Evolutionary conservation across 441 rosid genomes (phyloP), one percentile per base, ranked within the genome.

Genomic region (Bocquillonia castaneifolia): DNA sequence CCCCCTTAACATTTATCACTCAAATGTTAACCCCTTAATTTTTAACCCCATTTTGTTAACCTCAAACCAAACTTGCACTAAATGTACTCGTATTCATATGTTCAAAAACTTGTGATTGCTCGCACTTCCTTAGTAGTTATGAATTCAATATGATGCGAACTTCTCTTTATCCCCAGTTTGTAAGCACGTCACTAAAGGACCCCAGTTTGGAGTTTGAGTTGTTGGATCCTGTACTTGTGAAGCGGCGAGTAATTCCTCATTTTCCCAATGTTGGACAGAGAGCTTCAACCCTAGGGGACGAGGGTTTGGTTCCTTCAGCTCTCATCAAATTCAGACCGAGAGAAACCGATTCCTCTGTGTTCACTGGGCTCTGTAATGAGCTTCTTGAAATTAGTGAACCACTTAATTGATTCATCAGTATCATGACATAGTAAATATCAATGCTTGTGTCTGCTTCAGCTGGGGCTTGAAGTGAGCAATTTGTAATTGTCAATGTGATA

Each of bases 251-350:
- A 45, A 80, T 93, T 67, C 91, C 92, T 5, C 83, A 70, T 75
- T 79, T 75, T 54, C 71, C 82, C 1, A 64, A 75, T 0, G 70
- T 80, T 6, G 93, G 94, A n/a, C 80, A 77, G 82, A 85, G 78
- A 74, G 76, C 82, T 6, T 74, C 20, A n/a, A 88, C 92, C 1
- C 74, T 93, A 4, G 94, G 84, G 10, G 94, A 86, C 0, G 94
- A 91, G 62, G 92, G 81, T 34, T 81, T 89, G 80, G 96, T 93
- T 67, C 96, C 96, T 18, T 86, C 97, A 1, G 88, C 96, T 9
- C 93, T 93, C 26, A 73, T 93, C 75, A 88, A 86, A 80, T 93
- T 90, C 78, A 87, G 79, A 72, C 91, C 92, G 0, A 29, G 80
- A 0, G 94, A 89, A 80, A 84, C 96, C 0, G 86, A 88, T 67